Evolutionary conservation across 495 filamentous ascomycete genomes (phyloP).

Genomic region (Monascus purpureus): DNA sequence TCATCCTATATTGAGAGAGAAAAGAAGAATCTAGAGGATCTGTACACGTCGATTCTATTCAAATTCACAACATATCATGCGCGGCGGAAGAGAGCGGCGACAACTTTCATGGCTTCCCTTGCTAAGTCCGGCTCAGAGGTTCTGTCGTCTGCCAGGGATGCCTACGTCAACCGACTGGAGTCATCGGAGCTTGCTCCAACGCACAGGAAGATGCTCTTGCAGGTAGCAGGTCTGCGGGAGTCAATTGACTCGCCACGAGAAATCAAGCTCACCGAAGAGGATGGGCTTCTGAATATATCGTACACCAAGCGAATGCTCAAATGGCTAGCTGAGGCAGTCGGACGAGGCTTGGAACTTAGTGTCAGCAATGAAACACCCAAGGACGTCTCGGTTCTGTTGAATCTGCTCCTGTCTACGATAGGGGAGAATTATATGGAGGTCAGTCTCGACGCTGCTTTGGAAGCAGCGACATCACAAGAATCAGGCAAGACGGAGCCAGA

Average conservation of each 20-base stretch:
- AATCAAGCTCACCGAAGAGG: slow-evolving; percentile 78
- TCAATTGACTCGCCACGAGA: slow-evolving; percentile 42
- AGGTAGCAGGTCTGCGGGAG: slow-evolving; percentile 58
- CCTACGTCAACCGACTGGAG: slow-evolving; percentile 73
- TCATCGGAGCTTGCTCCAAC: slow-evolving; percentile 71
- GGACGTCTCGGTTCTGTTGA: slow-evolving; percentile 77
- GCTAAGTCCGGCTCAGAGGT: slow-evolving; percentile 78
- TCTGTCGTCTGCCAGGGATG: slow-evolving; percentile 58
- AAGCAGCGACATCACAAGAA: slow-evolving; percentile 62
- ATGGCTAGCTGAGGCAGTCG: slow-evolving; percentile 93
- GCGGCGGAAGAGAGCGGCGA: slow-evolving; percentile 68
- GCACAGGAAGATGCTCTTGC: slow-evolving; percentile 73
- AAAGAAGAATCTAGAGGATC: slow-evolving; percentile 73
- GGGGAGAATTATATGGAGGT: slow-evolving; percentile 92
- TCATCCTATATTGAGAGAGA: slow-evolving; percentile 95
- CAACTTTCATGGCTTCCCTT: slow-evolving; percentile 78
- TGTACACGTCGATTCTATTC: slow-evolving; percentile 87
- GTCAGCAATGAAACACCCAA: slow-evolving; percentile 81
- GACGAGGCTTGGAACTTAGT: slow-evolving; percentile 79
- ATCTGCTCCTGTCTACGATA: slow-evolving; percentile 76
- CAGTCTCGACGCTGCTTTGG: slow-evolving; percentile 72
- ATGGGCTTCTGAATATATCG: slow-evolving; percentile 70
- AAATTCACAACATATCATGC: slow-evolving; percentile 91
- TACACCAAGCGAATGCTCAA: slow-evolving; percentile 92
- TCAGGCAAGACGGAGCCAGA: slow-evolving; percentile 72